Evolutionary conservation across 225 moss, liverwort and hornwort species (phyloP).

Genomic region (Polytrichum formosum): DNA sequence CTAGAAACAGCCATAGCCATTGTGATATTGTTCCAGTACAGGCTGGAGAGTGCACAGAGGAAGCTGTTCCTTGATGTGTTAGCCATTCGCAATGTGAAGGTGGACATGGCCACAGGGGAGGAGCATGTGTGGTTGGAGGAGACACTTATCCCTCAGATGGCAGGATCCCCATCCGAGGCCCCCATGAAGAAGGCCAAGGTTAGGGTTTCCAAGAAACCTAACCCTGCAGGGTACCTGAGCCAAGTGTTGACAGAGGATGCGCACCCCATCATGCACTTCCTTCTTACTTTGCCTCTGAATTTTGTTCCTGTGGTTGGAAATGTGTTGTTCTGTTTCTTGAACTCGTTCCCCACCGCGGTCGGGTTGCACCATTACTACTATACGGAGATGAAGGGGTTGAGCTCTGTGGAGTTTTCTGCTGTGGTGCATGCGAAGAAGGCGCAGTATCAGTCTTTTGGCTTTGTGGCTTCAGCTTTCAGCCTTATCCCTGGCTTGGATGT

Average conservation of each 20-base stretch:
- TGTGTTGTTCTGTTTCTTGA: conserved; percentile 61
- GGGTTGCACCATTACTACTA: conserved; percentile 68
- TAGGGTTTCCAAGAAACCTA: conserved; percentile 6
- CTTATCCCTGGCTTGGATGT: conserved; percentile 64
- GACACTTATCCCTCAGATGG: conserved; percentile 46
- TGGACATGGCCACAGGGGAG: conserved; percentile 39
- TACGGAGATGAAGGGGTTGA: conserved; percentile 61
- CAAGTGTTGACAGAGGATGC: conserved; percentile 42
- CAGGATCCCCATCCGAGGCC: conserved; percentile 1
- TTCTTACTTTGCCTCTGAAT: conserved; percentile 71
- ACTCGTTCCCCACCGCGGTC: conserved; percentile 55
- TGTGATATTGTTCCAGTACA: conserved; percentile 56
- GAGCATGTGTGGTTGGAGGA: conserved; percentile 63
- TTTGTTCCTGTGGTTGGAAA: conserved; percentile 72
- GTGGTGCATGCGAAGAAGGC: conserved; percentile 61
- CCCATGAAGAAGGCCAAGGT: conserved; percentile 4
- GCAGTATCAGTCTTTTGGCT: conserved; percentile 73
- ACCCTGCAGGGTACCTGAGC: conserved; percentile 28
- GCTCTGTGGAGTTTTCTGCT: conserved; percentile 57
- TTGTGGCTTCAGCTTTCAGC: conserved; percentile 62
- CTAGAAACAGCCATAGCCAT: conserved; percentile 62
- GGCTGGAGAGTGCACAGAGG: conserved; percentile 58
- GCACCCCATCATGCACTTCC: conserved; percentile 52
- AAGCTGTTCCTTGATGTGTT: conserved; percentile 66
- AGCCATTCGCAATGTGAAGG: conserved; percentile 27